Evolutionary conservation across 139 green algal genomes (phyloP), one percentile per base, ranked within the genome.

Genomic region (Chlorella sp.): DNA sequence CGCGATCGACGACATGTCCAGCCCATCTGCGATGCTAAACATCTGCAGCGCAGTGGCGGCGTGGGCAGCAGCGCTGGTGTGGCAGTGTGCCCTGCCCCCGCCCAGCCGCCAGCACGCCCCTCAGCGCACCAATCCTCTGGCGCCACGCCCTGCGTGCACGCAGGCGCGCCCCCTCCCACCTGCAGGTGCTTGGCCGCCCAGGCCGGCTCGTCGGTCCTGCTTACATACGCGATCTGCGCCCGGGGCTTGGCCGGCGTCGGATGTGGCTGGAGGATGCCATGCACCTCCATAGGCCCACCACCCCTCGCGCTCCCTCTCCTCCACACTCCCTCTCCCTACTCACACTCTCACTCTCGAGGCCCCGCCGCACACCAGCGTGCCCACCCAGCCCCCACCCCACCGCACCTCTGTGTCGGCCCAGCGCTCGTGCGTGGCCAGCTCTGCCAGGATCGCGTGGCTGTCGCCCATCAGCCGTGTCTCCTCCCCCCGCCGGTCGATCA

Each of bases 131-230:
- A n/a, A n/a, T n/a, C n/a, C n/a, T n/a, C n/a, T n/a, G n/a, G n/a
- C n/a, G n/a, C n/a, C n/a, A n/a, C n/a, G n/a, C n/a, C n/a, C n/a
- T n/a, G n/a, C n/a, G n/a, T n/a, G n/a, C n/a, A n/a, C n/a, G n/a
- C n/a, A n/a, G n/a, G n/a, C n/a, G n/a, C n/a, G n/a, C n/a, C n/a
- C n/a, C n/a, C n/a, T n/a, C n/a, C n/a, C n/a, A 88, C 50, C 77
- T 83, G 59, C 58, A 92, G 76, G 67, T 85, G 92, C 11, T 78
- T 42, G 2, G 82, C 59, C 0, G 88, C 88, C 86, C 85, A 91
- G 58, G 87, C 71, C 1, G 86, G 83, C 46, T 87, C 77, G 64
- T 88, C 77, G 53, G 87, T 91, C 31, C 88, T 78, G 11, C 58
- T 81, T 0, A 92, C 88, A 43, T 92, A 92, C 4, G 88, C 88